Conservation (phyloP, 179 eudicot species). For the Actinidia arguta region DNA sequence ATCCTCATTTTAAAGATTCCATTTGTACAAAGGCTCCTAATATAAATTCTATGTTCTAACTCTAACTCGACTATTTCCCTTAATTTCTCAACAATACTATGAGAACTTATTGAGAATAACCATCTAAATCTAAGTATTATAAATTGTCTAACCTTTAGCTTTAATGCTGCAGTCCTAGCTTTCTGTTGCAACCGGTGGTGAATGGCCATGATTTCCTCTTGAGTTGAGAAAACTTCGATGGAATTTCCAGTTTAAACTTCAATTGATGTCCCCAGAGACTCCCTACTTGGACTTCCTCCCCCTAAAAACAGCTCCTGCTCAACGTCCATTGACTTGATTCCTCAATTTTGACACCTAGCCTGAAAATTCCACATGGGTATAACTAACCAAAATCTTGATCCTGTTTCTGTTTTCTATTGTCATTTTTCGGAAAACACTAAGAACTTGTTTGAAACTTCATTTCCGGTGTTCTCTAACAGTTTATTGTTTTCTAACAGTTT, state of each 20-base stretch:
- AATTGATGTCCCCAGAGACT: constrained; percentile 70
- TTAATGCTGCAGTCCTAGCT: constrained; percentile 34
- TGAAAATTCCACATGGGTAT: constrained; percentile 28
- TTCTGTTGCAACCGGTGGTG: constrained; percentile 40
- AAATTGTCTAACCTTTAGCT: constrained; percentile 56
- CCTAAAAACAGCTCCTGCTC: constrained; percentile 30
- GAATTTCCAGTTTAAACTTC: constrained; percentile 83
- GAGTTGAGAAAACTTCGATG: constrained; percentile 34
- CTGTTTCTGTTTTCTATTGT: no score
- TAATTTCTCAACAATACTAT: no score
- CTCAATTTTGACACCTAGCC: constrained; percentile 42
- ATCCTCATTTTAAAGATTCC: no score
- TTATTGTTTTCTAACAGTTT: no score
- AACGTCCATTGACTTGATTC: constrained; percentile 3
- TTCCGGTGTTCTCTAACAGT: no score
- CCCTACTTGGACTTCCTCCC: constrained; percentile 46
- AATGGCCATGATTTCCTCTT: constrained; percentile 35
- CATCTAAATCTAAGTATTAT: no score
- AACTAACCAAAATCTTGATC: neutral
- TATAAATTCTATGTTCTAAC: no score
- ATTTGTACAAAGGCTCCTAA: no score
- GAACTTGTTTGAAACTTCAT: no score
- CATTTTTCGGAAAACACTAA: no score
- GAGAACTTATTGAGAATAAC: no score
- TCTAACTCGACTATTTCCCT: no score